Conservation (phyloP, 768 basidiomycete genomes). For the Boletus barrowsii region DNA sequence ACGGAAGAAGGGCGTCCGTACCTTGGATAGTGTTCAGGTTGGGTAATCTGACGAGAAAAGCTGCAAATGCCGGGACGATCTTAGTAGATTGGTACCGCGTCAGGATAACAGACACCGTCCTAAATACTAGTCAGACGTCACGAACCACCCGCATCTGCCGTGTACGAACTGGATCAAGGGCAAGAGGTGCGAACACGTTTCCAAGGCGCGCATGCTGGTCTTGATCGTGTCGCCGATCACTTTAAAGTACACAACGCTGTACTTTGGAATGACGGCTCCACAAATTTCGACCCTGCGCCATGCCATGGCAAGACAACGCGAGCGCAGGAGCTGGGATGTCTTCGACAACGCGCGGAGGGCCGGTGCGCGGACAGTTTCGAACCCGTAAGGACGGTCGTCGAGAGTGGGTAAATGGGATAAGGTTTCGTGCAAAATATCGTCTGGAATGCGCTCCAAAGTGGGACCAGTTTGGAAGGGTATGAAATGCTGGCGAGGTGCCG, state of each 20-base stretch:
- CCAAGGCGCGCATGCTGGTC: background rate
- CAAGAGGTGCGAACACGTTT: background rate
- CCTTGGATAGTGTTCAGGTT: conserved; percentile 8
- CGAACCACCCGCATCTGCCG: background rate
- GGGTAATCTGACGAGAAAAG: background rate
- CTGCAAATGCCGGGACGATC: conserved; percentile 3
- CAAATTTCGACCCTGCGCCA: conserved; percentile 8
- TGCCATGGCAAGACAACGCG: conserved; percentile 7
- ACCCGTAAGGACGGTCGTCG: background rate
- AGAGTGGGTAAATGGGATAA: conserved; percentile 2
- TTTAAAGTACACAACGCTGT: background rate
- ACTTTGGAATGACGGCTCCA: background rate
- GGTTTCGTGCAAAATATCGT: conserved; percentile 9
- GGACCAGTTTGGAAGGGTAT: background rate
- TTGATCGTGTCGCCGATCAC: background rate
- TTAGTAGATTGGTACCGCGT: background rate
- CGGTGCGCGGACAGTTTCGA: background rate
- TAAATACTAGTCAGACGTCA: background rate
- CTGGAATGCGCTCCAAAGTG: conserved; percentile 4
- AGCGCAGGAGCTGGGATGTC: conserved; percentile 2
- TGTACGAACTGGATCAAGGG: conserved; percentile 2
- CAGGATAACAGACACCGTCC: background rate
- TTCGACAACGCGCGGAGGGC: conserved; percentile 2
- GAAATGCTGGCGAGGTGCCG: background rate
- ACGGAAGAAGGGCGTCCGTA: background rate